Evolutionary conservation across 164 flowering plant genomes (phyloP).

Genomic region (Buxus sempervirens): DNA sequence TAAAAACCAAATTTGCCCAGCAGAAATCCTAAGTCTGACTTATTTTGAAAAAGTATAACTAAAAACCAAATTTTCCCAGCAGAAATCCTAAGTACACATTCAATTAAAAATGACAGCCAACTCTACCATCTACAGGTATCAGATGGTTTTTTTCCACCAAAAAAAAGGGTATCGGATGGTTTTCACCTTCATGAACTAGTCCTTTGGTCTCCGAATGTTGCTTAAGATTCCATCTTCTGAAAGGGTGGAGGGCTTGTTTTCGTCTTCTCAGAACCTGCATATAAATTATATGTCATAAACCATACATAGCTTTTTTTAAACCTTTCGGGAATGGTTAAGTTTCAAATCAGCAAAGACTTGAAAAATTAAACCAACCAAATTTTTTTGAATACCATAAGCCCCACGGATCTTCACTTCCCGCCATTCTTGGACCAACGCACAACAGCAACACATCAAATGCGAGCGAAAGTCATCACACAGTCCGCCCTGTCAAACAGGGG

Average conservation of each 20-base stretch:
- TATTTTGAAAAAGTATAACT: too few species aligned
- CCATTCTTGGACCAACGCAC: constrained; percentile 98
- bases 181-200: neutral
- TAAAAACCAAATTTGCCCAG: too few species aligned
- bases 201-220: neutral
- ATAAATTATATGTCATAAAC: constrained; percentile 5
- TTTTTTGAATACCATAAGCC: constrained; percentile 41
- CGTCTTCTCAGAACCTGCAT: constrained; percentile 77
- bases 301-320: neutral
- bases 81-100: constrained; percentile 9
- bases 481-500: constrained; percentile 71
- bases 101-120: constrained; percentile 15
- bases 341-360: too few species aligned
- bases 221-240: constrained; percentile 75
- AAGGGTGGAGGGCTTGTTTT: constrained; percentile 74
- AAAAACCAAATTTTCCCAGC: neutral
- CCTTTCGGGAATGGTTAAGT: too few species aligned
- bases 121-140: constrained; percentile 5
- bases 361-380: neutral
- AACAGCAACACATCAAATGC: constrained; percentile 94
- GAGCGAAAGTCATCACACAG: constrained; percentile 85
- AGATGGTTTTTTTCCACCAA: too few species aligned
- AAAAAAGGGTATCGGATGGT: too few species aligned
- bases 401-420: constrained; percentile 96
- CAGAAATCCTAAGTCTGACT: too few species aligned